A percentile compares a stretch with the other conserved stretches of the same genome.
phyloP scores from a whole-genome alignment of 768 basidiomycete genomes.

The Scleroderma bovista region DNA sequence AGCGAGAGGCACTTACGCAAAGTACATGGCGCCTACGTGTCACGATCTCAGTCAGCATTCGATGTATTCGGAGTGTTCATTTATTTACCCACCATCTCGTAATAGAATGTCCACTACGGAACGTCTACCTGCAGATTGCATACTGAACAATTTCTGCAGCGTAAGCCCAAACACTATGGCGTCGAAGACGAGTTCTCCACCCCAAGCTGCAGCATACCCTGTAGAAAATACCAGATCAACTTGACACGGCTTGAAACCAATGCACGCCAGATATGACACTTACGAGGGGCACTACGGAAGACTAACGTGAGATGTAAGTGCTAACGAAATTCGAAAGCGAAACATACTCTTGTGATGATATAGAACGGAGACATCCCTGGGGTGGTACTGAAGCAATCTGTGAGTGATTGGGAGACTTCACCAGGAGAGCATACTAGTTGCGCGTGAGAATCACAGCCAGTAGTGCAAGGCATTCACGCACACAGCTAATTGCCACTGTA shows the following conservation, averaged over 20 bases:
- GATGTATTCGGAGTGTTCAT: background rate
- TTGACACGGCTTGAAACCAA: background rate
- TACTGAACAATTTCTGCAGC: constrained; percentile 2
- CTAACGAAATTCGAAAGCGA: background rate
- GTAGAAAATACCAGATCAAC: background rate
- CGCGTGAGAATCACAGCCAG: background rate
- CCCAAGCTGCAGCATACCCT: background rate
- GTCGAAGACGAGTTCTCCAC: constrained; percentile 12
- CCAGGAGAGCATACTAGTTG: background rate
- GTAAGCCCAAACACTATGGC: constrained; percentile 12
- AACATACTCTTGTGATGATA: background rate
- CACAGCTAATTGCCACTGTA: constrained; percentile 1
- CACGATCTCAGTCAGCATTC: background rate
- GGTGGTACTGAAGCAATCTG: background rate
- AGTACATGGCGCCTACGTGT: background rate
- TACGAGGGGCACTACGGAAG: constrained; percentile 3
- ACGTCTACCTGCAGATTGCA: background rate
- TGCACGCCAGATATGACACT: background rate
- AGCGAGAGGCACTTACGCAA: constrained; percentile 1
- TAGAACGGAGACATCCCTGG: background rate
- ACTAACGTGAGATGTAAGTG: background rate
- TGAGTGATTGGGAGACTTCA: background rate
- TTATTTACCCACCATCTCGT: background rate
- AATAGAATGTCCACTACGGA: constrained; percentile 1
- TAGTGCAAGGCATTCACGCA: background rate